Percentiles rank a stretch among this genome's conserved stretches.
Evolutionary conservation across 2,329 filamentous ascomycete species (phyloP).

Genomic region (Diaporthe amygdali): DNA sequence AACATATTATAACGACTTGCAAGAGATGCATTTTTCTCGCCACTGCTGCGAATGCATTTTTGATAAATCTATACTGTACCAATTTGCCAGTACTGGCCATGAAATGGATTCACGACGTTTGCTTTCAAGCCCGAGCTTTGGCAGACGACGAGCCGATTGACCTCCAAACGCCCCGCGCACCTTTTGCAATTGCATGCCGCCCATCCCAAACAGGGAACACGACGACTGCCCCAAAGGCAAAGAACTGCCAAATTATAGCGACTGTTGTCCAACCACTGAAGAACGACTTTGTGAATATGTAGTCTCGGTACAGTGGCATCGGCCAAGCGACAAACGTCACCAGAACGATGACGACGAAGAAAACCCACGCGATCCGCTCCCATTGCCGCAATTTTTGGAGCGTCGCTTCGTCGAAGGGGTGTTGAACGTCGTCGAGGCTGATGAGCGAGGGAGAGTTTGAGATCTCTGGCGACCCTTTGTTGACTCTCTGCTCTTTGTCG

Average conservation of each 20-base stretch:
- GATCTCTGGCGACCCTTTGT: background rate
- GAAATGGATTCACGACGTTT: background rate
- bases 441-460: constrained; percentile 13
- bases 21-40: too few species aligned
- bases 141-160: background rate
- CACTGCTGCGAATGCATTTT: too few species aligned
- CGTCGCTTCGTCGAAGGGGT: constrained; percentile 46
- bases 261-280: constrained; percentile 51
- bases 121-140: background rate
- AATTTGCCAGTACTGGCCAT: background rate
- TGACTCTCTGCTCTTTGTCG: background rate
- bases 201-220: constrained; percentile 55
- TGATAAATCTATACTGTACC: background rate
- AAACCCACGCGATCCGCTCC: constrained; percentile 45
- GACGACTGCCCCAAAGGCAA: constrained; percentile 49
- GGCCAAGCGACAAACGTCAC: constrained; percentile 54
- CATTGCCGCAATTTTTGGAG: constrained; percentile 40
- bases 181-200: constrained; percentile 41
- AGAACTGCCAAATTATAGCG: constrained; percentile 53
- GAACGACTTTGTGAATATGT: constrained; percentile 51
- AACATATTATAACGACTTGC: too few species aligned
- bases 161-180: constrained; percentile 26
- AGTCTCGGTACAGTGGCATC: constrained; percentile 54
- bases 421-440: constrained; percentile 45
- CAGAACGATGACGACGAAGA: constrained; percentile 47